These are phyloP conservation scores for Ulota crispa DNA, from an alignment of 225 moss, liverwort and hornwort species.

Conservation along the genomic window DNA sequence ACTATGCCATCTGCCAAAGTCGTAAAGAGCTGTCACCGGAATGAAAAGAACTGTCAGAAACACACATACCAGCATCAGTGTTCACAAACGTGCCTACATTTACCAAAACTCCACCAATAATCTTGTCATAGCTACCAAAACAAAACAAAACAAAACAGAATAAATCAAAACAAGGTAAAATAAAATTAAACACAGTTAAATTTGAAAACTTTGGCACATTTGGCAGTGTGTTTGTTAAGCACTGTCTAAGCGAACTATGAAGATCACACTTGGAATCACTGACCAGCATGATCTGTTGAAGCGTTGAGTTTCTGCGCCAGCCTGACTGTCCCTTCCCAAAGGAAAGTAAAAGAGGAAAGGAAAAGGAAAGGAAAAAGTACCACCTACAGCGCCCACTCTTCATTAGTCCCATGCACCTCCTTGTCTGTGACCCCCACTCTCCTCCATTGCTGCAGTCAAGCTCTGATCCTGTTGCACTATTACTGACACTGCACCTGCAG, in stretches of 20 bases:
- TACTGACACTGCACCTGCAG: not conserved
- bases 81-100: no score
- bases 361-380: not conserved
- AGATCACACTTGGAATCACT: no score
- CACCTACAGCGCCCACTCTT: not conserved
- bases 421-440: not conserved
- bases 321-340: not conserved
- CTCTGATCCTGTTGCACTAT: not conserved
- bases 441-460: not conserved
- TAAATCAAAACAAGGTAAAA: no score
- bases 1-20: not conserved
- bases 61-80: not conserved
- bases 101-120: no score
- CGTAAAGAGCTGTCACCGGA: slow-evolving; percentile 8
- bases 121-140: no score
- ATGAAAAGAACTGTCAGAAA: slow-evolving; percentile 18
- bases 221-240: no score
- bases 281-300: slow-evolving; percentile 18
- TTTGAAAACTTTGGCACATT: no score
- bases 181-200: no score
- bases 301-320: not conserved
- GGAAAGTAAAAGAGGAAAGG: not conserved
- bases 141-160: no score
- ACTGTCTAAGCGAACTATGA: no score
- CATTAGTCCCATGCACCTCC: not conserved